phyloP scores from a whole-genome alignment of 805 yeast genomes.

The Hanseniaspora occidentalis region DNA sequence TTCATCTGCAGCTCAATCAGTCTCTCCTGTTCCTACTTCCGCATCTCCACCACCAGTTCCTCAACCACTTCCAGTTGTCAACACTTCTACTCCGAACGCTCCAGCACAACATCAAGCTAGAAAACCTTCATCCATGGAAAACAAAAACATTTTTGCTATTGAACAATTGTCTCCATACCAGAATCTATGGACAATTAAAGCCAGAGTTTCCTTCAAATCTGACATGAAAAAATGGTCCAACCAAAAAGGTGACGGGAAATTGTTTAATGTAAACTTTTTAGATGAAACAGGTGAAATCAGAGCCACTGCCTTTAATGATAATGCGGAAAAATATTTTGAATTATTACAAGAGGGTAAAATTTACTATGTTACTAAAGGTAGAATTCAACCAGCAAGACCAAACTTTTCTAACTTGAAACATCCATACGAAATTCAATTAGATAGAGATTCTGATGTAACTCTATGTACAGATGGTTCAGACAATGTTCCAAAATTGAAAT shows the following conservation, averaged over 20 bases:
- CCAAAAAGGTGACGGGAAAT: conserved; percentile 76
- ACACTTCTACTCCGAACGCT: neutral
- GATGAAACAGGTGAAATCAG: conserved; percentile 95
- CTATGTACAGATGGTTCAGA: conserved; percentile 41
- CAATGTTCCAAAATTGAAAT: conserved; percentile 69
- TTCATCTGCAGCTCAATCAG: neutral
- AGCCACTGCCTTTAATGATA: conserved; percentile 87
- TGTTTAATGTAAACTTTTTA: conserved; percentile 75
- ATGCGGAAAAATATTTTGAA: conserved; percentile 68
- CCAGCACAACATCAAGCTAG: too few relatives aligned
- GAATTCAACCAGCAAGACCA: conserved; percentile 73
- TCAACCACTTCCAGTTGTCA: neutral
- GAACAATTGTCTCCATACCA: conserved; percentile 88
- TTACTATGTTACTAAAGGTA: conserved; percentile 70
- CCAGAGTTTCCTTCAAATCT: conserved; percentile 78
- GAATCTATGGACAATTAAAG: conserved; percentile 84
- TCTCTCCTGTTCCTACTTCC: too few relatives aligned
- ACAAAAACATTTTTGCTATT: conserved; percentile 33
- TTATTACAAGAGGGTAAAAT: conserved; percentile 79
- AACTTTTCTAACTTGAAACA: conserved; percentile 74
- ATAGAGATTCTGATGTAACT: conserved; percentile 63
- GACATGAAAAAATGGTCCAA: conserved; percentile 84
- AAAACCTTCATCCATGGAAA: neutral
- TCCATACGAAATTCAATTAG: conserved; percentile 78
- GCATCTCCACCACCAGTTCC: too few relatives aligned